Evolutionary conservation across 495 filamentous ascomycete species (phyloP).

Genomic region (Neurospora sublineolata): DNA sequence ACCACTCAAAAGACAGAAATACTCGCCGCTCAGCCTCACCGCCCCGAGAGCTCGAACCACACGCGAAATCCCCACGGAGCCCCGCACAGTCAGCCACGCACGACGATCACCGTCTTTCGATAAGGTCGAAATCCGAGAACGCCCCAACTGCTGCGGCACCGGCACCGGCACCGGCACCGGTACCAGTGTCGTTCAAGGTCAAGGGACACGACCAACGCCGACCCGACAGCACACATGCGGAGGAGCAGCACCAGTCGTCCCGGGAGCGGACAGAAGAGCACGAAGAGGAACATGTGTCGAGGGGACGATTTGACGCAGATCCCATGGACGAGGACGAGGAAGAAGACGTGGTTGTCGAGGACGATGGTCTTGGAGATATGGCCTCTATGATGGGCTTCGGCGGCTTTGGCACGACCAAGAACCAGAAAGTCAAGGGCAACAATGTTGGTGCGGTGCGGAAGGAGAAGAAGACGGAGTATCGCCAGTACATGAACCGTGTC

Average conservation of each 20-base stretch:
- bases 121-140: constrained; percentile 13
- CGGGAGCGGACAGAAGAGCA: constrained; percentile 10
- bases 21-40: constrained; percentile 1
- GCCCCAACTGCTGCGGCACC: constrained; percentile 28
- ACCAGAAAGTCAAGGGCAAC: constrained; percentile 84
- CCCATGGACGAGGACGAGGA: constrained; percentile 37
- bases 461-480: constrained; percentile 90
- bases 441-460: constrained; percentile 74
- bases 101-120: constrained; percentile 14
- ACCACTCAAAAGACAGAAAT: constrained; percentile 1
- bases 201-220: constrained; percentile 25
- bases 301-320: constrained; percentile 22
- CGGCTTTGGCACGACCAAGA: constrained; percentile 75
- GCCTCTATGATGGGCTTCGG: constrained; percentile 78
- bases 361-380: constrained; percentile 67
- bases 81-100: constrained; percentile 7
- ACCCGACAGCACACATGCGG: constrained; percentile 25
- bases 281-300: constrained; percentile 9
- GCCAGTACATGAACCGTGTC: constrained; percentile 98
- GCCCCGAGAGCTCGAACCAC: constrained; percentile 18
- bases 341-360: constrained; percentile 40
- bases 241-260: constrained; percentile 6
- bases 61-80: constrained; percentile 21
- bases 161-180: background rate
- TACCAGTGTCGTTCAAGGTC: constrained; percentile 27